Percentiles rank a stretch among this genome's conserved stretches.
phyloP scores from a whole-genome alignment of 345 rosid species.

The Turritis glabra region DNA sequence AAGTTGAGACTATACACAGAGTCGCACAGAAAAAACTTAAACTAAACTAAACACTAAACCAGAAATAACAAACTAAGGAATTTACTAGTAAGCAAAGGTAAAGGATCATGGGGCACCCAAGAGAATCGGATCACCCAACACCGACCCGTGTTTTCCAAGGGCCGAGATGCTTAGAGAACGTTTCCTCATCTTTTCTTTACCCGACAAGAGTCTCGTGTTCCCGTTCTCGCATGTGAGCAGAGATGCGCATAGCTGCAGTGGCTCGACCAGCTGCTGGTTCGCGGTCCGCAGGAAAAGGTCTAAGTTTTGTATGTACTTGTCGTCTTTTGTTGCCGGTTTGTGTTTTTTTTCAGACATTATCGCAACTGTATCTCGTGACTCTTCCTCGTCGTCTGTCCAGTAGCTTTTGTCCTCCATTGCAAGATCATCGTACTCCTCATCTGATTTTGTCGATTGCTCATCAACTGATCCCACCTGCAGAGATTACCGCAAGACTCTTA shows the following conservation, averaged over 20 bases:
- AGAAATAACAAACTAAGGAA: not conserved
- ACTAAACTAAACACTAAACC: conserved; percentile 11
- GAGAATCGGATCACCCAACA: conserved; percentile 54
- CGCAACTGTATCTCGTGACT: conserved; percentile 40
- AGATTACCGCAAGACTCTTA: not conserved
- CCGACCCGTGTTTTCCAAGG: conserved; percentile 52
- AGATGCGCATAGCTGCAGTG: conserved; percentile 50
- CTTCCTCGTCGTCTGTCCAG: conserved; percentile 60
- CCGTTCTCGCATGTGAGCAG: conserved; percentile 49
- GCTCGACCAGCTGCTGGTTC: conserved; percentile 50
- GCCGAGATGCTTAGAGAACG: conserved; percentile 91
- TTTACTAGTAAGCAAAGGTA: not conserved
- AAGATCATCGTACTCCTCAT: conserved; percentile 96
- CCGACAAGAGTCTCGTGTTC: conserved; percentile 34
- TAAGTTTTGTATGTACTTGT: conserved; percentile 61
- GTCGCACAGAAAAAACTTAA: not conserved
- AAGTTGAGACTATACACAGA: conserved; percentile 25
- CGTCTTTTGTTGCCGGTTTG: conserved; percentile 38
- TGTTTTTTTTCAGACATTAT: conserved; percentile 26
- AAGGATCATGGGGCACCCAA: conserved; percentile 50
- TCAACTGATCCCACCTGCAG: conserved; percentile 94
- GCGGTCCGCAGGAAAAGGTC: conserved; percentile 53
- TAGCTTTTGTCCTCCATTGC: conserved; percentile 91
- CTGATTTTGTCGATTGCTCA: conserved; percentile 90
- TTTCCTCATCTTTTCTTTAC: conserved; percentile 50